phyloP scores from a whole-genome alignment of 495 filamentous ascomycete species.

The Talaromyces trachyspermus region DNA sequence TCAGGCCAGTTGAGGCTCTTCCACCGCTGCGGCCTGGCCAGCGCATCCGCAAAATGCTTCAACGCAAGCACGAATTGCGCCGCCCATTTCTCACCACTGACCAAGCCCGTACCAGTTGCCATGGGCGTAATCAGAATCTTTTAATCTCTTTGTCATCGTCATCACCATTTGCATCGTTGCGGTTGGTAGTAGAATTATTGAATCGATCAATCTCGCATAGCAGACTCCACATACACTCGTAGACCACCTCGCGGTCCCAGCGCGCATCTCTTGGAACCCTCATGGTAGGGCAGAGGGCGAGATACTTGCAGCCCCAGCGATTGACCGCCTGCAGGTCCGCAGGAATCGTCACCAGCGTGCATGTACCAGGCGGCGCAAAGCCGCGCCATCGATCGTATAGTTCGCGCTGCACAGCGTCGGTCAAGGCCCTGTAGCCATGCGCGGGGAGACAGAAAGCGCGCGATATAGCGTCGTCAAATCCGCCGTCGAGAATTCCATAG shows the following conservation, averaged over 20 bases:
- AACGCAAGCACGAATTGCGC: slow-evolving; percentile 41
- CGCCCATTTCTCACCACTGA: slow-evolving; percentile 41
- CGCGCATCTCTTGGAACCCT: slow-evolving; percentile 25
- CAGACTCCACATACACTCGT: slow-evolving; percentile 46
- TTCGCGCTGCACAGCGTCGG: slow-evolving; percentile 26
- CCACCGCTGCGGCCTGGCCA: slow-evolving; percentile 29
- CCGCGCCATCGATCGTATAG: slow-evolving; percentile 42
- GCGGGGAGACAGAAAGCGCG: slow-evolving; percentile 33
- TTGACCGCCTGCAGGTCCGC: slow-evolving; percentile 19
- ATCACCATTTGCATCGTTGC: slow-evolving; percentile 1
- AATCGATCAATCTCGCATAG: slow-evolving; percentile 36
- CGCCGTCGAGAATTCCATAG: slow-evolving; percentile 43
- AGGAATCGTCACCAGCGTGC: slow-evolving; percentile 38
- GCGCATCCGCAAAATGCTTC: slow-evolving; percentile 38
- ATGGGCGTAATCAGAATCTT: slow-evolving; percentile 42
- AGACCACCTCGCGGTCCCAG: slow-evolving; percentile 49
- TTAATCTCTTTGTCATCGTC: slow-evolving; percentile 21
- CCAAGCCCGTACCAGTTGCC: slow-evolving; percentile 36
- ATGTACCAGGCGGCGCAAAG: slow-evolving; percentile 41
- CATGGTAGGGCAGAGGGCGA: slow-evolving; percentile 49
- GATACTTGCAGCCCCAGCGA: slow-evolving; percentile 29
- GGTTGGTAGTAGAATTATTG: no score
- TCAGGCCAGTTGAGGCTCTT: slow-evolving; percentile 23
- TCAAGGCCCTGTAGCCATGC: slow-evolving; percentile 39
- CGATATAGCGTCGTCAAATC: slow-evolving; percentile 47